A percentile compares a stretch with the other conserved stretches of the same genome.
Evolutionary conservation across 2,329 filamentous ascomycete species (phyloP).

Genomic region (Penicillium occitanis): DNA sequence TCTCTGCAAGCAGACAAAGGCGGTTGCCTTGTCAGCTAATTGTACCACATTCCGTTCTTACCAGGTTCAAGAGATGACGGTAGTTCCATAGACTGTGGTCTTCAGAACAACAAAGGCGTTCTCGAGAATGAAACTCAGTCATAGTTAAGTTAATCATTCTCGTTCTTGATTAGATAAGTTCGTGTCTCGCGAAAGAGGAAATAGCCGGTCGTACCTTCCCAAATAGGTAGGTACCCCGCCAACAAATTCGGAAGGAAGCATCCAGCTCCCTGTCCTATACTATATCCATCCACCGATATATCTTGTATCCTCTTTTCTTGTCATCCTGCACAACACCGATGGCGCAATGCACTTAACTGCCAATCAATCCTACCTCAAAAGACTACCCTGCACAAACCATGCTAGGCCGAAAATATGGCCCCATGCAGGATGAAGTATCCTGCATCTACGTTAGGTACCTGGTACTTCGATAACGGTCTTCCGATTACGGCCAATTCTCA

Average conservation of each 20-base stretch:
- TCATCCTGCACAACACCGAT: not conserved
- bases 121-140: not conserved
- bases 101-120: not conserved
- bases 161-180: not conserved
- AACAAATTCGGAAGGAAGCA: not conserved
- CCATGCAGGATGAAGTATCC: not conserved
- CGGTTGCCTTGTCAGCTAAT: not conserved
- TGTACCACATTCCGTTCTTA: not conserved
- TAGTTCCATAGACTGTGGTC: not conserved
- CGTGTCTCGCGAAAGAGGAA: not conserved
- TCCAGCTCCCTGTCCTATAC: not conserved
- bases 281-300: not conserved
- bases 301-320: not conserved
- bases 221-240: not conserved
- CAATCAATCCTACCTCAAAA: not conserved
- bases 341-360: not conserved
- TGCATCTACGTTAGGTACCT: not conserved
- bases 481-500: not conserved
- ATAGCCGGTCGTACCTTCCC: not conserved
- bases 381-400: not conserved
- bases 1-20: not conserved
- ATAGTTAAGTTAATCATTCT: not conserved
- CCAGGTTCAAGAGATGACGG: not conserved
- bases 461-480: not conserved
- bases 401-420: not conserved